phyloP scores from a whole-genome alignment of 805 yeast genomes.

The Candida pseudoglaebosa region DNA sequence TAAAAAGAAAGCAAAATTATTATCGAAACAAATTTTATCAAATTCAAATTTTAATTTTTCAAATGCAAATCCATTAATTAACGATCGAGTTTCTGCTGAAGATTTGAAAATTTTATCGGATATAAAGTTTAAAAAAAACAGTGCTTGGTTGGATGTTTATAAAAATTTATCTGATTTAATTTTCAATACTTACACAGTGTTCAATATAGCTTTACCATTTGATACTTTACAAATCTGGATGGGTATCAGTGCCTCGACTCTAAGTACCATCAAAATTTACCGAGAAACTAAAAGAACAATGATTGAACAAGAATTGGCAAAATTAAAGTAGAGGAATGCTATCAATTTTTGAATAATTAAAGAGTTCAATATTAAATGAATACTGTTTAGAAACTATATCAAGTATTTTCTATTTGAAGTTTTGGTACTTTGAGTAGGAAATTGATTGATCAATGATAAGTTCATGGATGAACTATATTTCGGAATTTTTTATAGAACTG shows the following conservation, averaged over 20 bases:
- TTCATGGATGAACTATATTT: neutral
- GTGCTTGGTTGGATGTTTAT: slow-evolving; percentile 36
- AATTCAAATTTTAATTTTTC: slow-evolving; percentile 9
- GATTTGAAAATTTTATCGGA: slow-evolving; percentile 25
- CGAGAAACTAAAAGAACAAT: slow-evolving; percentile 33
- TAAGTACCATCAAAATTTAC: slow-evolving; percentile 35
- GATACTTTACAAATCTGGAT: slow-evolving; percentile 43
- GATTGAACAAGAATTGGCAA: slow-evolving; percentile 12
- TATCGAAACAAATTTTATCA: slow-evolving; percentile 39
- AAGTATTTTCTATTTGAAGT: neutral
- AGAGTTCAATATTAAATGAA: too few species aligned
- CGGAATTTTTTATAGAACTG: neutral
- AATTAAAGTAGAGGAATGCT: slow-evolving; percentile 3
- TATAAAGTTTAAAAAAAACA: slow-evolving; percentile 33
- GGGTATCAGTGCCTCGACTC: slow-evolving; percentile 38
- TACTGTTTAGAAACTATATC: neutral
- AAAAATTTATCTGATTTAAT: slow-evolving; percentile 37
- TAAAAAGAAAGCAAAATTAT: slow-evolving; percentile 46
- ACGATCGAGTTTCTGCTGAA: slow-evolving; percentile 14
- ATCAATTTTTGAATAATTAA: too few species aligned
- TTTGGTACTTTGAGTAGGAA: neutral
- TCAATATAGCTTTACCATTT: slow-evolving; percentile 30
- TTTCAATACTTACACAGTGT: slow-evolving; percentile 41
- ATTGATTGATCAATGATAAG: neutral
- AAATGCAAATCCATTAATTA: slow-evolving; percentile 9